Evolutionary conservation across 768 basidiomycete species (phyloP), one percentile per base, ranked within the genome.

Genomic region (Paxillus rubicundulus): DNA sequence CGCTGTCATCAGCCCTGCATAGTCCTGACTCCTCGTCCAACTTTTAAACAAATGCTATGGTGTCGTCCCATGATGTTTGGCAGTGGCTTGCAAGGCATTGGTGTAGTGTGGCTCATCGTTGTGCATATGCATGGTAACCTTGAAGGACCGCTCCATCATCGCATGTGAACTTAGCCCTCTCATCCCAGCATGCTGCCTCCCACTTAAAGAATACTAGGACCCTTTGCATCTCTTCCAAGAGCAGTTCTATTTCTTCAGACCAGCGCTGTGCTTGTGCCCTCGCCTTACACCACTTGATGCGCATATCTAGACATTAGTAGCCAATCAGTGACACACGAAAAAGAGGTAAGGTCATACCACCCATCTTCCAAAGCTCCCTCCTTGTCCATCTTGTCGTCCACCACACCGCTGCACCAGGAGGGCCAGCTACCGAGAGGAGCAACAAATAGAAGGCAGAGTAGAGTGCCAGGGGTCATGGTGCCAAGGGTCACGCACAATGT

Each of bases 181-280:
- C 16, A 4, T 50, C 38, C 66, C 65, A 66, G 54, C 49, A 55
- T 1, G 44, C 17, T 1, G 55, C 53, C 12, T 57, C 52, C 56
- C 57, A 56, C 13, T 37, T 2, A 1, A 45, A 28, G 24, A 45
- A 45, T 10, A 9, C 18, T 17, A 47, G 5, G 16, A 38, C 20
- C 9, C 52, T 45, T 27, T 27, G 9, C 52, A 38, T 53, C 36
- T 53, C 52, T 21, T 37, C 52, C 8, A 28, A 9, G 7, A 53
- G 45, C 12, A 53, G 36, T 20, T 37, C 39, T 14, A 32, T n/a
- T 38, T 53, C 52, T 44, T 53, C 52, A 13, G 36, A 37, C 45
- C 45, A 53, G 8, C 52, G 10, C 27, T 13, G 14, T 13, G 52
- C 45, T 9, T 45, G 45, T 17, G 52, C 45, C 13, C 46, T 21